Percentiles rank a stretch among this genome's conserved stretches.
Evolutionary conservation across 2,329 filamentous ascomycete genomes (phyloP).

Genomic region (Didymella arachidicola): DNA sequence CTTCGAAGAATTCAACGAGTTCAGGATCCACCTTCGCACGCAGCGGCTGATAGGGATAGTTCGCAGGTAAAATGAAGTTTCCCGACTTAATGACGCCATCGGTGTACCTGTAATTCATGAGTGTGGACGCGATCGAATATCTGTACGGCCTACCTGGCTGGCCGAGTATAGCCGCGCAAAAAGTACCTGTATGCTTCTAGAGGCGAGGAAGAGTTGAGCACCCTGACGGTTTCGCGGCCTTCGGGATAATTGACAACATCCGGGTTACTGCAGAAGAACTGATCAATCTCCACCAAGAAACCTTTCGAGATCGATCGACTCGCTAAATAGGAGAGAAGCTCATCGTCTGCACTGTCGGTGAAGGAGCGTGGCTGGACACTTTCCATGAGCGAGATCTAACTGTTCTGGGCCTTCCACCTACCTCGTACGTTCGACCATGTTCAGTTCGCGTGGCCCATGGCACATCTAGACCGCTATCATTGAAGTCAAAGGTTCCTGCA

Average conservation of each 20-base stretch:
- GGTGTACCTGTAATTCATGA: conserved; percentile 24
- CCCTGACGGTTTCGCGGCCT: conserved; percentile 18
- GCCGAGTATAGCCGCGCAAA: conserved; percentile 38
- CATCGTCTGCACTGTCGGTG: conserved; percentile 22
- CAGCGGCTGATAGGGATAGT: conserved; percentile 23
- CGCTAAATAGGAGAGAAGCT: conserved; percentile 29
- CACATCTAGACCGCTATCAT: conserved; percentile 20
- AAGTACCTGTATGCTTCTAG: conserved; percentile 37
- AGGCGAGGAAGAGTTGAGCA: conserved; percentile 27
- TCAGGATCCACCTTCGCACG: conserved; percentile 29
- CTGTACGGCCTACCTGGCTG: conserved; percentile 31
- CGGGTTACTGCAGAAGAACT: conserved; percentile 30
- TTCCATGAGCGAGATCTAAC: not conserved
- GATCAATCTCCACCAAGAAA: conserved; percentile 39
- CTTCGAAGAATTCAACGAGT: conserved; percentile 36
- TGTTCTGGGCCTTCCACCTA: not conserved
- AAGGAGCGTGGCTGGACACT: conserved; percentile 23
- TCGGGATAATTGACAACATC: conserved; percentile 27
- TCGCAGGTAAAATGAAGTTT: conserved; percentile 21
- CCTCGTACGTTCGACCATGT: conserved; percentile 1
- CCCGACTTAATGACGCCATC: conserved; percentile 27
- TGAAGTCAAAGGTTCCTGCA: conserved; percentile 27
- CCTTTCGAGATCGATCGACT: conserved; percentile 26
- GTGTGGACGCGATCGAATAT: not conserved
- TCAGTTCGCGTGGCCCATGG: conserved; percentile 17